Conservation (phyloP, 805 yeast species). For the Tetrapisispora iriomotensis region DNA sequence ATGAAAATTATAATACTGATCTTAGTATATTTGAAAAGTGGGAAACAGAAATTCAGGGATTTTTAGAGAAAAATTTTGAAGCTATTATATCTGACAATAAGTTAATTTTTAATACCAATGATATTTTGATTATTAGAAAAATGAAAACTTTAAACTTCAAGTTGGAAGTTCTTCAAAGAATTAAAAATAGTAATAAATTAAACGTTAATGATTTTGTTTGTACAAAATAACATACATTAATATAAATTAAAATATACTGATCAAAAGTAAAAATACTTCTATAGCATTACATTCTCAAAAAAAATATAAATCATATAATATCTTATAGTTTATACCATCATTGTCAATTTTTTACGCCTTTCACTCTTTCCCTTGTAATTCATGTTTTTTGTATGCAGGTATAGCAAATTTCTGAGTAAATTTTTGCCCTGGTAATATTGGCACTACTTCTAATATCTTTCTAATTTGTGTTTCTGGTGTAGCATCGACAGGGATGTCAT, state of each 20-base stretch:
- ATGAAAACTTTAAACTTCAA: not conserved
- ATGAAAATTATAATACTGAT: too few species aligned
- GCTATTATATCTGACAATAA: too few species aligned
- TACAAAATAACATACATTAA: too few species aligned
- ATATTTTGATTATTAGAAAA: not conserved
- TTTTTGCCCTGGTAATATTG: conserved; percentile 74
- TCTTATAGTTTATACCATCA: too few species aligned
- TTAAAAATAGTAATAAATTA: not conserved
- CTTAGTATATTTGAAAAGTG: conserved; percentile 7
- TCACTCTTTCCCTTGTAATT: conserved; percentile 15
- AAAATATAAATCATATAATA: too few species aligned
- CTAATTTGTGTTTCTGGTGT: conserved; percentile 44
- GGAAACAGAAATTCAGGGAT: conserved; percentile 10
- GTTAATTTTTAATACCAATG: not conserved
- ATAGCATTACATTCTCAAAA: too few species aligned
- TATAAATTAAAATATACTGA: too few species aligned
- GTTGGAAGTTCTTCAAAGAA: not conserved
- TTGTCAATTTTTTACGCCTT: too few species aligned
- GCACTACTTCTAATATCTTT: conserved; percentile 56
- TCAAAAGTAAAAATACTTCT: too few species aligned
- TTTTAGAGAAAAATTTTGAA: conserved; percentile 8
- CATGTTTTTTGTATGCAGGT: conserved; percentile 54
- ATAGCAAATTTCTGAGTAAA: conserved; percentile 54
- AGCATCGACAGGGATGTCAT: conserved; percentile 42
- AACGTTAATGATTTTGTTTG: not conserved